Evolutionary conservation across 2,329 filamentous ascomycete genomes (phyloP), one percentile per base, ranked within the genome.

Genomic region (Trichoderma atroviride): DNA sequence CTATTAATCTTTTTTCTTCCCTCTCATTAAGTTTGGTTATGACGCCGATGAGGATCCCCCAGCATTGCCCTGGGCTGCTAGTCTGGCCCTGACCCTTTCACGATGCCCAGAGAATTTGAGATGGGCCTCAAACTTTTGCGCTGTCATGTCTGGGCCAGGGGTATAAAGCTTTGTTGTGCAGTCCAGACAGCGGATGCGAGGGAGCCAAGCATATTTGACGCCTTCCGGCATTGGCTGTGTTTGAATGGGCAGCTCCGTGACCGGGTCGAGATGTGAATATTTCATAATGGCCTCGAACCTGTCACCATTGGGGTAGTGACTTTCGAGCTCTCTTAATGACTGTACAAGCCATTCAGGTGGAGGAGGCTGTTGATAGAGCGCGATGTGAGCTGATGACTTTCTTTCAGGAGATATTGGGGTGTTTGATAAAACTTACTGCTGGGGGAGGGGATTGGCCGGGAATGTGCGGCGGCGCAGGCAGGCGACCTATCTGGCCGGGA

Each of bases 141-240:
- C 92, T 2, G 93, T 94, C 78, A 87, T 91, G 29, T 91, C 93
- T 0, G 94, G 93, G 0, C 94, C 92, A 0, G 94, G 93, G 0
- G 94, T 97, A 80, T 99, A 99, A 13, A 97, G 84, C 80, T 97
- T 98, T 35, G 93, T 93, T 0, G 93, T 93, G 78, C 96, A 98
- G 79, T 99, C 96, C 58, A 91, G 88, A 79, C 96, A 99, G 70
- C 93, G 87, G 72, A 99, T 97, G 62, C 96, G 87, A 10, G 96
- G 96, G 61, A 97, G 84, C 80, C 91, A 98, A 81, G 92, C 92
- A 74, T 91, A 93, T 75, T 91, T 92, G 71, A 93, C 83, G 71
- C 91, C 87, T 71, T 85, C 83, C 66, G 86, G 90, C 10, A 86
- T 81, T 19, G 85, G 83, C 56, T 86, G 83, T 47, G 83, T 85